Evolutionary conservation across 768 basidiomycete genomes (phyloP).

Genomic region (Lanmaoa rubissima): DNA sequence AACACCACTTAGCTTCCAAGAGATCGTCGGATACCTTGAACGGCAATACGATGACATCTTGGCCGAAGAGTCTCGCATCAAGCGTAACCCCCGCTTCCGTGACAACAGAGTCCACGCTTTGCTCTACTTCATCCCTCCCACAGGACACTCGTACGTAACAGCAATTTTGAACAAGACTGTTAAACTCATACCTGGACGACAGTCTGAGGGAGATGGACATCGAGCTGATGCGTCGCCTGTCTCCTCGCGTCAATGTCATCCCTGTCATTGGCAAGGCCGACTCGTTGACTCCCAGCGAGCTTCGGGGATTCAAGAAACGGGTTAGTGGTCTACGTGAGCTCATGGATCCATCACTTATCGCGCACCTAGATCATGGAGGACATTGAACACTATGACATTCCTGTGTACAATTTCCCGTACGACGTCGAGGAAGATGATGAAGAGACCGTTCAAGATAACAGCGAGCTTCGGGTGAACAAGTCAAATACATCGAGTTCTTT

Average conservation of each 20-base stretch:
- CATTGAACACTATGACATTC: conserved; percentile 97
- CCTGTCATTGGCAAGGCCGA: conserved; percentile 98
- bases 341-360: conserved; percentile 1
- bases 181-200: not conserved
- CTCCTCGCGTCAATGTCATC: conserved; percentile 97
- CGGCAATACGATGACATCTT: conserved; percentile 99
- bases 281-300: conserved; percentile 88
- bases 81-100: conserved; percentile 98
- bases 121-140: conserved; percentile 97
- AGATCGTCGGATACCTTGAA: conserved; percentile 95
- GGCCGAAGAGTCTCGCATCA: conserved; percentile 97
- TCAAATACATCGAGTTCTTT: not conserved
- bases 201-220: conserved; percentile 98
- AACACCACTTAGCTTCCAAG: conserved; percentile 70
- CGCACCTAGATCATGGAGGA: conserved; percentile 91
- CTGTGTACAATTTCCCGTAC: conserved; percentile 99
- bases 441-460: conserved; percentile 97
- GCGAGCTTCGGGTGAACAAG: conserved; percentile 77
- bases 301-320: conserved; percentile 94
- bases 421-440: conserved; percentile 99
- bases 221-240: conserved; percentile 96
- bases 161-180: not conserved
- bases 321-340: conserved; percentile 37
- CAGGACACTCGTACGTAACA: conserved; percentile 85
- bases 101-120: conserved; percentile 97